Evolutionary conservation across 352 stramenopile genomes (phyloP).

Genomic region (Phytophthora melonis): DNA sequence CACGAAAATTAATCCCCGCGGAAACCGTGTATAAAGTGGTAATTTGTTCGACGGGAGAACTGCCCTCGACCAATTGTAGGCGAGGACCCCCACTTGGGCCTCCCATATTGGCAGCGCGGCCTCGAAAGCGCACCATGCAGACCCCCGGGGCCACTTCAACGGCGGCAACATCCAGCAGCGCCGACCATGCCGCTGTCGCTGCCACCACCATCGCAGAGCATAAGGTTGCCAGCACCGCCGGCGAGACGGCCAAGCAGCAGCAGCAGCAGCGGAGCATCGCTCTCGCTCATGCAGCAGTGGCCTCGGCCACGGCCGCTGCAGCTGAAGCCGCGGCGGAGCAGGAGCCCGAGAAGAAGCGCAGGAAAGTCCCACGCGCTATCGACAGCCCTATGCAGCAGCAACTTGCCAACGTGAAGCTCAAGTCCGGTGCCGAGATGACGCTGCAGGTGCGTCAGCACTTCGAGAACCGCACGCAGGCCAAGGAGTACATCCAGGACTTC

Average conservation of each 20-base stretch:
- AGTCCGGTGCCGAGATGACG: constrained; percentile 42
- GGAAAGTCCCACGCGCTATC: constrained; percentile 6
- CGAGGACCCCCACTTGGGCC: constrained; percentile 18
- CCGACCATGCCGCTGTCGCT: too few species aligned
- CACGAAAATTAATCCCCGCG: neutral
- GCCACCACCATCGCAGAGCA: neutral
- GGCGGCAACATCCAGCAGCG: neutral
- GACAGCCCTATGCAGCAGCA: constrained; percentile 20
- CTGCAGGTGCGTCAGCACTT: constrained; percentile 51
- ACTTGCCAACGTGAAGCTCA: constrained; percentile 35
- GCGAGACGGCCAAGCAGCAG: neutral
- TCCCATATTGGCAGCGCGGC: constrained; percentile 30
- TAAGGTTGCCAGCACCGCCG: neutral
- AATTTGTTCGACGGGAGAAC: neutral
- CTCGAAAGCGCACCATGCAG: constrained; percentile 14
- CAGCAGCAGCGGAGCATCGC: neutral
- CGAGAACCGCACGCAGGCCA: constrained; percentile 39
- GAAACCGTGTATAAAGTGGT: neutral
- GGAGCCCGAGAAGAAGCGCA: constrained; percentile 39
- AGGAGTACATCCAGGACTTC: constrained; percentile 61
- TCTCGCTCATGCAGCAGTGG: too few species aligned
- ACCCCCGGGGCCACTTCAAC: neutral
- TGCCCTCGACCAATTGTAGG: constrained; percentile 35
- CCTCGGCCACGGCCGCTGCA: neutral
- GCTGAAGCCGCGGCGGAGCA: neutral